phyloP scores from a whole-genome alignment of 768 basidiomycete genomes.

The Pleurotus djamor region DNA sequence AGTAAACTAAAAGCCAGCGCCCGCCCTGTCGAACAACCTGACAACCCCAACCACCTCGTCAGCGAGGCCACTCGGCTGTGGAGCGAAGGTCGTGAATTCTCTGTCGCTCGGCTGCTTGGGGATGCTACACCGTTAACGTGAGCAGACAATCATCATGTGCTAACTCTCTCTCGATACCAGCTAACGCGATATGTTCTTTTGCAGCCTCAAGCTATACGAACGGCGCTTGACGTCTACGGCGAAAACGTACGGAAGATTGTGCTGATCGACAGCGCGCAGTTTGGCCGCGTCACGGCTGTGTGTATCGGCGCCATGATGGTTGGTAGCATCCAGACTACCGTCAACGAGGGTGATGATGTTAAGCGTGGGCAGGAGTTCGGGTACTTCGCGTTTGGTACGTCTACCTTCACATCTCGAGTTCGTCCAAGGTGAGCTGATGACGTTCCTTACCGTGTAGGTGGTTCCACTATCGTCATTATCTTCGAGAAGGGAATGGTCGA shows the following conservation, averaged over 20 bases:
- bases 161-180: neutral
- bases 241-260: conserved; percentile 94
- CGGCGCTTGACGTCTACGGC: conserved; percentile 87
- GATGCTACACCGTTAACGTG: conserved; percentile 91
- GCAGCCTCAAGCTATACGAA: conserved; percentile 91
- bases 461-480: conserved; percentile 87
- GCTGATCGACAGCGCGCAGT: conserved; percentile 85
- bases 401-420: conserved; percentile 1
- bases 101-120: conserved; percentile 75
- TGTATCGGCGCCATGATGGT: conserved; percentile 97
- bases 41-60: conserved; percentile 78
- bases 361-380: conserved; percentile 88
- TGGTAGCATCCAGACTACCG: conserved; percentile 84
- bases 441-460: conserved; percentile 47
- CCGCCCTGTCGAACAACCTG: conserved; percentile 68
- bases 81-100: conserved; percentile 98
- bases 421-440: neutral
- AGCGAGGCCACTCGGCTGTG: conserved; percentile 85
- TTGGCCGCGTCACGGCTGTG: conserved; percentile 90
- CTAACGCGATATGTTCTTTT: neutral
- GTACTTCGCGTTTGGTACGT: conserved; percentile 91
- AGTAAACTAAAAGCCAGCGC: conserved; percentile 86
- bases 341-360: conserved; percentile 80
- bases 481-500: conserved; percentile 83
- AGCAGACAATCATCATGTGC: conserved; percentile 14